These are phyloP conservation scores for Maudiozyma bulderi DNA, from an alignment of 805 yeast genomes.

Conservation along the genomic window DNA sequence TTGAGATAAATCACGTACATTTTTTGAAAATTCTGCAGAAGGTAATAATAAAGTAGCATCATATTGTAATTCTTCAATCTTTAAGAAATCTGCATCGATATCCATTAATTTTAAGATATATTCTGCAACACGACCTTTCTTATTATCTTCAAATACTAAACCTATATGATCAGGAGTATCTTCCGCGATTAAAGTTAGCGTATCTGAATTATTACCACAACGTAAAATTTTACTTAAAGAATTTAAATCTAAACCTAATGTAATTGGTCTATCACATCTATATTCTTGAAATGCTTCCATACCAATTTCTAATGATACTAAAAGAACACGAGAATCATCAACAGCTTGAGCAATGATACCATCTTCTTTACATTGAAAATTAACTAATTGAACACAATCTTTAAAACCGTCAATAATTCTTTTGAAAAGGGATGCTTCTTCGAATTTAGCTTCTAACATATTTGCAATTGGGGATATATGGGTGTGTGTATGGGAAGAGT, in stretches of 20 bases:
- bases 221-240: slow-evolving; percentile 81
- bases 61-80: slow-evolving; percentile 88
- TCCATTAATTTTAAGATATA: slow-evolving; percentile 89
- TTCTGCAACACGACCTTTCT: slow-evolving; percentile 86
- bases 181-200: slow-evolving; percentile 81
- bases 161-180: slow-evolving; percentile 73
- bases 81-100: slow-evolving; percentile 87
- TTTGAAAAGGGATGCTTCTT: slow-evolving; percentile 83
- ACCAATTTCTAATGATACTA: slow-evolving; percentile 81
- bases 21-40: slow-evolving; percentile 76
- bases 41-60: slow-evolving; percentile 85
- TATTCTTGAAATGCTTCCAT: slow-evolving; percentile 81
- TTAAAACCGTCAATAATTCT: slow-evolving; percentile 88
- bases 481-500: not conserved
- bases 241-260: slow-evolving; percentile 83
- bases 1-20: slow-evolving; percentile 78
- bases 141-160: slow-evolving; percentile 82
- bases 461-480: not conserved
- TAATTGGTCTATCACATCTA: slow-evolving; percentile 90
- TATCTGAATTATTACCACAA: slow-evolving; percentile 86
- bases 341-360: slow-evolving; percentile 97
- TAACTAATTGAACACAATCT: slow-evolving; percentile 90
- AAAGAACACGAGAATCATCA: slow-evolving; percentile 90
- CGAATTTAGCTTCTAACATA: slow-evolving; percentile 97
- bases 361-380: slow-evolving; percentile 90